These are phyloP conservation scores for Metschnikowia vanudenii DNA, from an alignment of 805 yeast species.

Conservation along the genomic window DNA sequence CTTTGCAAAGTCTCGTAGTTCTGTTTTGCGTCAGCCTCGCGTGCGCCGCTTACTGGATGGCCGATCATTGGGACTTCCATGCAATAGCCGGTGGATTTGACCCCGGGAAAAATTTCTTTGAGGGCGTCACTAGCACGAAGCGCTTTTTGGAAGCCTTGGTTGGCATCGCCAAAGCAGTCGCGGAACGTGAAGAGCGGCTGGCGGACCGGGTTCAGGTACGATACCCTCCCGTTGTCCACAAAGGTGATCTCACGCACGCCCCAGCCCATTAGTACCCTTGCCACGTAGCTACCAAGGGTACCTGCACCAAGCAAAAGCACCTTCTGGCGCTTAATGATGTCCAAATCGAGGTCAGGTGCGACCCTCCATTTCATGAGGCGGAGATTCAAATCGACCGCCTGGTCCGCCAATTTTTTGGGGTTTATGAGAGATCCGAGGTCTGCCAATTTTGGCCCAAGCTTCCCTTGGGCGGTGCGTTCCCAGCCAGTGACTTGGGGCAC, in stretches of 20 bases:
- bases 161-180: constrained; percentile 70
- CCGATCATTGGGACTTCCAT: constrained; percentile 96
- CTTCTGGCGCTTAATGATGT: constrained; percentile 54
- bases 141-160: constrained; percentile 74
- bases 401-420: constrained; percentile 80
- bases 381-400: constrained; percentile 87
- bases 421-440: constrained; percentile 79
- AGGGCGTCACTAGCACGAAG: constrained; percentile 71
- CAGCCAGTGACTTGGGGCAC: constrained; percentile 69
- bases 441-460: constrained; percentile 77
- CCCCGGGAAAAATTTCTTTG: constrained; percentile 75
- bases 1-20: constrained; percentile 53
- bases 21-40: constrained; percentile 42
- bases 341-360: constrained; percentile 77
- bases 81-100: constrained; percentile 57
- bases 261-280: constrained; percentile 89
- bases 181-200: constrained; percentile 82
- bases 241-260: constrained; percentile 84
- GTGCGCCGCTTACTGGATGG: constrained; percentile 61
- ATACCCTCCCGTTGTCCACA: constrained; percentile 85
- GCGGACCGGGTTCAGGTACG: constrained; percentile 92
- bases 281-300: constrained; percentile 89
- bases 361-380: constrained; percentile 97
- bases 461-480: constrained; percentile 78
- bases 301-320: constrained; percentile 92